These are phyloP conservation scores for Anthracocystis panici-leucophaei DNA, from an alignment of 1,284 basidiomycete genomes.

Conservation along the genomic window DNA sequence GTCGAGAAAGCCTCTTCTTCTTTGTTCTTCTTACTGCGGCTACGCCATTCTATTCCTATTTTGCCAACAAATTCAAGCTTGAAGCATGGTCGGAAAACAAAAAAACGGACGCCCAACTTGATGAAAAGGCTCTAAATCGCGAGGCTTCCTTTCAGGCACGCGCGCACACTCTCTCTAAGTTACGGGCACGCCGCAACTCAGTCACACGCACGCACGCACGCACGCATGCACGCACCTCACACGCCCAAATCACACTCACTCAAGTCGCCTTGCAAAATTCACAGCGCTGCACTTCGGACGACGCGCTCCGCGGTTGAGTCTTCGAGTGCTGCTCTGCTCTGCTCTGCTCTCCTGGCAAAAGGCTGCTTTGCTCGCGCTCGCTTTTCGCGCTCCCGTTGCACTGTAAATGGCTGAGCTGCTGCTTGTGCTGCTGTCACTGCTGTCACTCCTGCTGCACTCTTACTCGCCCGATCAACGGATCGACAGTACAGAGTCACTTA, in stretches of 20 bases:
- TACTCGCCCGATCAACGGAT: no score
- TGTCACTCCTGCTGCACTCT: no score
- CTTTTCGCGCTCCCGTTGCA: no score
- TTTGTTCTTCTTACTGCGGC: neutral
- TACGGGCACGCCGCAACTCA: no score
- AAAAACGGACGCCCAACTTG: neutral
- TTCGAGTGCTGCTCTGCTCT: neutral
- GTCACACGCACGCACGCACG: neutral
- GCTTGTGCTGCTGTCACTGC: no score
- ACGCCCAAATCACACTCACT: constrained; percentile 2
- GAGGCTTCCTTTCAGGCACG: no score
- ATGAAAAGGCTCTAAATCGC: neutral
- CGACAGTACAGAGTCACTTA: no score
- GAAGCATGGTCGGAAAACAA: neutral
- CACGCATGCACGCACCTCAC: neutral
- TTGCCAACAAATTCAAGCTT: no score
- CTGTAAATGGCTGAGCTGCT: no score
- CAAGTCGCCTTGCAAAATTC: no score
- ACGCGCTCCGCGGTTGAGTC: constrained; percentile 2
- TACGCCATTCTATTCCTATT: no score
- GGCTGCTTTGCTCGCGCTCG: neutral
- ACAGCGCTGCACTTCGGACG: constrained; percentile 3
- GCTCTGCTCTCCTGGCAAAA: neutral
- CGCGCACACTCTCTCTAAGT: no score
- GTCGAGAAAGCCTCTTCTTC: neutral